Evolutionary conservation across 2,329 filamentous ascomycete species (phyloP).

Genomic region (Calonectria multiphialidica): DNA sequence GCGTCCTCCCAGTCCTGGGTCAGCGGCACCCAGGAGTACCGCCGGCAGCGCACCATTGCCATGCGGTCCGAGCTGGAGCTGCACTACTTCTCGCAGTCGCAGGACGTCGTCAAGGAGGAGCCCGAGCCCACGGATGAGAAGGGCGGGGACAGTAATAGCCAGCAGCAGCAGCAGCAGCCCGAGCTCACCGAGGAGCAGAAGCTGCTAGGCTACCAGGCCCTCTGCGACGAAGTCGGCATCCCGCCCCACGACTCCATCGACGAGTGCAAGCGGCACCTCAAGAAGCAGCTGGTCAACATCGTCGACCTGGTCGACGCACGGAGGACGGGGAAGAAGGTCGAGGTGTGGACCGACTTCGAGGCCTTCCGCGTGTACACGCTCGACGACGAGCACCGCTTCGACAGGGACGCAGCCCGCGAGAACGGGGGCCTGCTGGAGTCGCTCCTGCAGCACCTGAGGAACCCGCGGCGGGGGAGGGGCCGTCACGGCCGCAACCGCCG

Average conservation of each 20-base stretch:
- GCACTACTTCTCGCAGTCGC: slow-evolving; percentile 43
- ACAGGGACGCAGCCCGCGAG: slow-evolving; percentile 33
- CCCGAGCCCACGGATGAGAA: background rate
- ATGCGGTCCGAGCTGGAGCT: slow-evolving; percentile 43
- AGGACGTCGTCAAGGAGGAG: slow-evolving; percentile 18
- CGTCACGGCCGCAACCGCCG: too few species aligned
- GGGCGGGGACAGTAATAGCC: background rate
- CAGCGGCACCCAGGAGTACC: slow-evolving; percentile 44
- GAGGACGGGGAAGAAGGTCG: slow-evolving; percentile 37
- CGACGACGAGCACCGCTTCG: slow-evolving; percentile 32
- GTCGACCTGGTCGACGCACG: slow-evolving; percentile 47
- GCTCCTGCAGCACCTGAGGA: slow-evolving; percentile 38
- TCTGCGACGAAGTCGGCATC: slow-evolving; percentile 45
- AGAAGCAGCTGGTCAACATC: slow-evolving; percentile 47
- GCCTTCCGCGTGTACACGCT: slow-evolving; percentile 46
- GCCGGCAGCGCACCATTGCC: slow-evolving; percentile 46
- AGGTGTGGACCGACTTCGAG: slow-evolving; percentile 44
- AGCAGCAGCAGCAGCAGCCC: background rate
- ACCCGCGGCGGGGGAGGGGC: too few species aligned
- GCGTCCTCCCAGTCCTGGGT: slow-evolving; percentile 47
- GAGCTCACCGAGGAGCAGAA: slow-evolving; percentile 31
- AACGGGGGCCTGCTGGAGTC: slow-evolving; percentile 38
- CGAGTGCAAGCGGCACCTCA: slow-evolving; percentile 40
- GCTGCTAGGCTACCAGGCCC: slow-evolving; percentile 42
- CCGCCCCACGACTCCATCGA: slow-evolving; percentile 22